A percentile compares a stretch with the other conserved stretches of the same genome.
These are phyloP conservation scores for Fonsecaea pugnacius DNA, from an alignment of 2,329 filamentous ascomycete genomes.

Conservation along the genomic window DNA sequence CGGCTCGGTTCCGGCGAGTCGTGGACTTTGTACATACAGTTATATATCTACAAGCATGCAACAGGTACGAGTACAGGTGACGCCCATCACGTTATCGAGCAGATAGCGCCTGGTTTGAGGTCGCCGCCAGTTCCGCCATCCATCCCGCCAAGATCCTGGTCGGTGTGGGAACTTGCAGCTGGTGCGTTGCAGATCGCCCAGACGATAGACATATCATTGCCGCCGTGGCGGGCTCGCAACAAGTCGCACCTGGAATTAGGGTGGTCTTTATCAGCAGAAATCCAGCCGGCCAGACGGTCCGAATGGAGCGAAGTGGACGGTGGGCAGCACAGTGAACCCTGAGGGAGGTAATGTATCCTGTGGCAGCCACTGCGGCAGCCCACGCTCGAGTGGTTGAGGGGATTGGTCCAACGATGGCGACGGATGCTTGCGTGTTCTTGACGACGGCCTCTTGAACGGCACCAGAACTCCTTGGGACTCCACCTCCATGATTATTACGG, in stretches of 20 bases:
- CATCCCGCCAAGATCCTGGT: conserved; percentile 15
- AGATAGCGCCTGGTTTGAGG: conserved; percentile 25
- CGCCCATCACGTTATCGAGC: conserved; percentile 24
- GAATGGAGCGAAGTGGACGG: background rate
- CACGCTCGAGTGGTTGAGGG: conserved; percentile 22
- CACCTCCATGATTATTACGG: conserved; percentile 22
- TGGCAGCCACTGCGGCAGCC: conserved; percentile 33
- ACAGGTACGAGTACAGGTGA: background rate
- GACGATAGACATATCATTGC: conserved; percentile 15
- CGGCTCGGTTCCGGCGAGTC: conserved; percentile 11
- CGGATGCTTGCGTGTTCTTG: conserved; percentile 27
- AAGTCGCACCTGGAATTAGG: background rate
- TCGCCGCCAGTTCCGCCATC: conserved; percentile 13
- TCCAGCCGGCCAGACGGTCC: background rate
- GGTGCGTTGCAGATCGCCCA: background rate
- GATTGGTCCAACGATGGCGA: conserved; percentile 30
- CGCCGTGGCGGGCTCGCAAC: conserved; percentile 17
- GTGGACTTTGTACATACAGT: conserved; percentile 1
- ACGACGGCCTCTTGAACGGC: conserved; percentile 30
- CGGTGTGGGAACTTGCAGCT: conserved; percentile 11
- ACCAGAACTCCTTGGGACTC: conserved; percentile 16
- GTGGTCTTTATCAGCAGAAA: background rate
- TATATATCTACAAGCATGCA: conserved; percentile 4
- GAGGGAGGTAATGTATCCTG: conserved; percentile 16
- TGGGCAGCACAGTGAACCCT: conserved; percentile 14